These are phyloP conservation scores for Stachybotrys echinatus DNA, from an alignment of 2,329 filamentous ascomycete genomes.

Conservation along the genomic window DNA sequence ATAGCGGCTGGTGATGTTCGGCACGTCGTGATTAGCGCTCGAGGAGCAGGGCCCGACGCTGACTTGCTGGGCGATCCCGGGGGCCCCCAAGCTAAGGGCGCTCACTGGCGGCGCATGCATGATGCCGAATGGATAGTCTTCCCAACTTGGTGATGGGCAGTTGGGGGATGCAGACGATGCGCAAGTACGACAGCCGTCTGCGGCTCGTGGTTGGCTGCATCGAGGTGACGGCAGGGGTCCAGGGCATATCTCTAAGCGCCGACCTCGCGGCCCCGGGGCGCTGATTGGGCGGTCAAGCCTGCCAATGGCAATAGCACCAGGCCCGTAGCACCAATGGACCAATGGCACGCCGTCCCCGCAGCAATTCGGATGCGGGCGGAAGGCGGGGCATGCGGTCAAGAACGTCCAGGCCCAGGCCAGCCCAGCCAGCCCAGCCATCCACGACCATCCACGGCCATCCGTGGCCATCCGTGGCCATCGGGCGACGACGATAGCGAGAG, in stretches of 20 bases:
- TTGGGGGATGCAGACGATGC: slow-evolving; percentile 19
- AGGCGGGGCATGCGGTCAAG: neutral
- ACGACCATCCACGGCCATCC: too few relatives aligned
- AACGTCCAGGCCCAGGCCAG: too few relatives aligned
- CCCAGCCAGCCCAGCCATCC: too few relatives aligned
- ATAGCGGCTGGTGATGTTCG: slow-evolving; percentile 51
- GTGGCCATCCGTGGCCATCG: neutral
- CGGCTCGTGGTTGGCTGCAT: slow-evolving; percentile 34
- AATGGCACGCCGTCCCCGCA: neutral
- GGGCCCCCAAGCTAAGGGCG: slow-evolving; percentile 19
- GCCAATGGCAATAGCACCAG: neutral
- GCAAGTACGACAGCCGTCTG: slow-evolving; percentile 13
- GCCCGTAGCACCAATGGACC: neutral
- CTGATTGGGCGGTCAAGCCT: slow-evolving; percentile 16
- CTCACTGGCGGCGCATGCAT: slow-evolving; percentile 31
- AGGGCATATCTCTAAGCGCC: slow-evolving; percentile 31
- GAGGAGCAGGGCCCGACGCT: slow-evolving; percentile 30
- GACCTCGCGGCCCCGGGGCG: slow-evolving; percentile 7
- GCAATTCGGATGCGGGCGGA: neutral
- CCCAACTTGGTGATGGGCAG: slow-evolving; percentile 22
- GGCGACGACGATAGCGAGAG: too few relatives aligned
- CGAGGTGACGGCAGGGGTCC: slow-evolving; percentile 22
- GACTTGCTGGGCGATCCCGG: slow-evolving; percentile 29
- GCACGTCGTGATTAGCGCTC: slow-evolving; percentile 9
- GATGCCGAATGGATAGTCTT: slow-evolving; percentile 30